These are phyloP conservation scores for Trichothecium roseum DNA, from an alignment of 2,329 filamentous ascomycete genomes.

Conservation along the genomic window DNA sequence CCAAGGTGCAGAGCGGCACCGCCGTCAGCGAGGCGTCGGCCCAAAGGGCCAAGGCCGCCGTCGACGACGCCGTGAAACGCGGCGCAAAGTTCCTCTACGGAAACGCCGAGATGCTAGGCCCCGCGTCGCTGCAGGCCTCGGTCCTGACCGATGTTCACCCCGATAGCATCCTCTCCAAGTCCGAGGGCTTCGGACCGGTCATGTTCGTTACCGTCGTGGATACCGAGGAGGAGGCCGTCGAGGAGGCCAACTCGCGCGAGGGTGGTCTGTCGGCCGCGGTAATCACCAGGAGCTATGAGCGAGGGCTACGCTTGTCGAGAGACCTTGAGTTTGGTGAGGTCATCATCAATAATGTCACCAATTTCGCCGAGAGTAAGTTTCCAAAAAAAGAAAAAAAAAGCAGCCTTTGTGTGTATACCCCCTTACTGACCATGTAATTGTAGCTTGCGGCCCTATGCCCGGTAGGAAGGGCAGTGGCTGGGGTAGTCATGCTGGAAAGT, in stretches of 20 bases:
- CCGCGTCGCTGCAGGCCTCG: neutral
- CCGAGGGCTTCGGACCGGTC: conserved; percentile 25
- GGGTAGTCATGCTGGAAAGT: too few relatives aligned
- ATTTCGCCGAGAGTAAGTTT: neutral
- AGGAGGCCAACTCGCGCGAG: conserved; percentile 28
- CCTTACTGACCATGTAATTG: too few relatives aligned
- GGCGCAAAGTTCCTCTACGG: conserved; percentile 1
- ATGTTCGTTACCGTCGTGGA: conserved; percentile 18
- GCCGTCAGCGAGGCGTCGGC: neutral
- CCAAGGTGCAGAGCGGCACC: too few relatives aligned
- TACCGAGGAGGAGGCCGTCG: conserved; percentile 21
- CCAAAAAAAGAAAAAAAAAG: neutral
- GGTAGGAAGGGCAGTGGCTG: too few relatives aligned
- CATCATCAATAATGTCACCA: neutral
- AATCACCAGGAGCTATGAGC: conserved; percentile 43
- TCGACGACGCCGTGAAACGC: conserved; percentile 1
- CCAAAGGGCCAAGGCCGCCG: neutral
- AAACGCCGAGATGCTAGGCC: conserved; percentile 5
- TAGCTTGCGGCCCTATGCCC: too few relatives aligned
- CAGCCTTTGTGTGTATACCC: too few relatives aligned
- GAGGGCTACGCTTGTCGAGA: conserved; percentile 28
- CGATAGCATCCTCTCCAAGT: conserved; percentile 12
- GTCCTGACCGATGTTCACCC: neutral
- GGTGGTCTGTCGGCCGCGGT: conserved; percentile 47
- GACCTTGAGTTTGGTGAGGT: conserved; percentile 42